Evolutionary conservation across 2,329 filamentous ascomycete species (phyloP), one percentile per base, ranked within the genome.

Genomic region (Calycina marina): DNA sequence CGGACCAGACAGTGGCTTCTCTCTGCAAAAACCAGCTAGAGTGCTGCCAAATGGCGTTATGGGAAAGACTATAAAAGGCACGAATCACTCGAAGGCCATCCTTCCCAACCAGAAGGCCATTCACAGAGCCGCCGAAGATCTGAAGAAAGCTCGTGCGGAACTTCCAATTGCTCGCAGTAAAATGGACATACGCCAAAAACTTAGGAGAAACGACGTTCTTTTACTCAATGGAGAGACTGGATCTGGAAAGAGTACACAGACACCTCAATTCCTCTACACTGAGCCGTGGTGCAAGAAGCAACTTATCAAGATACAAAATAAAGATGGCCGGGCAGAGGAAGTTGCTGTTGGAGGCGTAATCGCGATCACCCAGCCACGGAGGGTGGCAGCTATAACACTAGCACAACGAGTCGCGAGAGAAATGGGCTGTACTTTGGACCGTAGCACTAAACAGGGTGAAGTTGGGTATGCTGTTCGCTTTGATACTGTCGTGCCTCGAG

Each of bases 401-500:
- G 92, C 90, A 2, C 69, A 80, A 32, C 78, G 90, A 39, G 90
- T 98, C 6, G 78, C 88, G 1, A 73, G 78, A 32, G 92, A 98
- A 50, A 74, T 80, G 67, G 77, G 77, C 2, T 71, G 68, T 10
- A 63, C 68, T 6, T 56, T 81, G 28, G 73, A 72, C 0, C 70
- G 65, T 44, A 65, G 22, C 58, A 67, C 5, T 41, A 47, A 9
- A 54, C 38, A n/a, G 42, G 68, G 31, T 58, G 69, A 2, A 49
- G 86, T 98, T 8, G 90, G 90, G 25, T 98, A 96, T 52, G 88
- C 83, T 4, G 88, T 98, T 18, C 78, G 90, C 35, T 98, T 98
- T 49, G 90, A 98, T 46, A 82, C 86, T 38, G 76, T 79, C 9
- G 72, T 82, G 0, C 81, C 83, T n/a, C 71, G 71, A 13, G 77